phyloP scores from a whole-genome alignment of 2,329 filamentous ascomycete genomes.

The Lasiodiplodia citricola region DNA sequence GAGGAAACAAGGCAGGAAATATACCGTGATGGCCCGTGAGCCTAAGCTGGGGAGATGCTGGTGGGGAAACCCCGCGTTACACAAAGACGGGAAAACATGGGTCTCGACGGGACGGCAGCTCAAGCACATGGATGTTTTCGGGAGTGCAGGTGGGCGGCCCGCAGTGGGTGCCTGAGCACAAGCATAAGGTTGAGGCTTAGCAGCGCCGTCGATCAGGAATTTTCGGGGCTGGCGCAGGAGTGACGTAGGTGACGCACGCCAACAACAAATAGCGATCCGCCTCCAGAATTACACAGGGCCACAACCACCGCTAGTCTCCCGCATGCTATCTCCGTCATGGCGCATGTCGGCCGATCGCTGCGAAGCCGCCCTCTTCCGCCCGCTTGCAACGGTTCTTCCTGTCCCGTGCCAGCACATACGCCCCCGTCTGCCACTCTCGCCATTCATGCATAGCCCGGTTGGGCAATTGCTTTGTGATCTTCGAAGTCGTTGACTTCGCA shows the following conservation, averaged over 20 bases:
- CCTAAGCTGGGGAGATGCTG: not conserved
- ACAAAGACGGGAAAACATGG: not conserved
- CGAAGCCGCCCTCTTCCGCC: slow-evolving; percentile 1
- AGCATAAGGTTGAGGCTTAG: slow-evolving; percentile 18
- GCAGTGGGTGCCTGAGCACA: not conserved
- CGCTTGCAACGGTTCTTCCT: not conserved
- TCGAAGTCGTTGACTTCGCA: not conserved
- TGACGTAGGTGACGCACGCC: slow-evolving; percentile 4
- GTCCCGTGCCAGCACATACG: not conserved
- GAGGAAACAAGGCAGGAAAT: not conserved
- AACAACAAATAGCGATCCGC: not conserved
- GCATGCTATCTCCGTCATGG: not conserved
- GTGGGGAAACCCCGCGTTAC: not conserved
- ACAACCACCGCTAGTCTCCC: not conserved
- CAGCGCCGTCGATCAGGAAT: slow-evolving; percentile 8
- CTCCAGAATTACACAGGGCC: too few species aligned
- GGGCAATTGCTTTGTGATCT: not conserved
- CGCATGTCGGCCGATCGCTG: not conserved
- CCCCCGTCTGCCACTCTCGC: not conserved
- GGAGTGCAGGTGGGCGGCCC: not conserved
- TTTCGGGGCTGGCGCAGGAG: not conserved
- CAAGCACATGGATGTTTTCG: not conserved
- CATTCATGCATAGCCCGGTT: not conserved
- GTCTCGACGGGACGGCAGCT: not conserved
- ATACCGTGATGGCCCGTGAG: not conserved